phyloP scores from a whole-genome alignment of 1,139 yeast genomes.

The Geotrichum carabidarum region DNA sequence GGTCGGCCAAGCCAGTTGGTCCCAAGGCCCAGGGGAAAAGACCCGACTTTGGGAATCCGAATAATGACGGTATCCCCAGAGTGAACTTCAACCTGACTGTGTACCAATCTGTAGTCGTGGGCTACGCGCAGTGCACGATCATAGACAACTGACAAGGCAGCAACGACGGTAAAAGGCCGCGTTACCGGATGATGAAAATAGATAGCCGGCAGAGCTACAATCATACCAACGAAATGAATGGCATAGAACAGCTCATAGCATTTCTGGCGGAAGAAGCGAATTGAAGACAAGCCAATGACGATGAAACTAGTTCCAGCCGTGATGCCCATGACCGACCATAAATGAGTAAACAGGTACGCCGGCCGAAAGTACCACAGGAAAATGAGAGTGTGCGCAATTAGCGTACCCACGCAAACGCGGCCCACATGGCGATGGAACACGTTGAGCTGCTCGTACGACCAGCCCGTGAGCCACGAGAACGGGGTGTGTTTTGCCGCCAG shows the following conservation, averaged over 20 bases:
- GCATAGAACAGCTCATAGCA: slow-evolving; percentile 29
- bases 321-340: slow-evolving; percentile 26
- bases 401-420: slow-evolving; percentile 22
- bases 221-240: slow-evolving; percentile 27
- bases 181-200: slow-evolving; percentile 28
- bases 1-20: slow-evolving; percentile 13
- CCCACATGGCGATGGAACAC: slow-evolving; percentile 30
- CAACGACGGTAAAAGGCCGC: slow-evolving; percentile 26
- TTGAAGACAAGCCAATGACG: slow-evolving; percentile 25
- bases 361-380: slow-evolving; percentile 26
- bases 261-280: slow-evolving; percentile 17
- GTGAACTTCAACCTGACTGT: slow-evolving; percentile 22
- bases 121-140: slow-evolving; percentile 25
- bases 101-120: slow-evolving; percentile 26
- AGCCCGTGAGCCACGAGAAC: slow-evolving; percentile 28
- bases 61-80: slow-evolving; percentile 29
- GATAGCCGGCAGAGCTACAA: slow-evolving; percentile 27
- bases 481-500: slow-evolving; percentile 32
- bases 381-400: slow-evolving; percentile 23
- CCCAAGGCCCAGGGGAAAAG: neutral
- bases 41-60: slow-evolving; percentile 23
- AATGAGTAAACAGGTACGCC: slow-evolving; percentile 24
- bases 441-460: slow-evolving; percentile 34
- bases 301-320: slow-evolving; percentile 26
- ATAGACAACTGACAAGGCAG: slow-evolving; percentile 26